Conservation (phyloP, 1,139 yeast genomes). For the Trichomonascaceae sp. region DNA sequence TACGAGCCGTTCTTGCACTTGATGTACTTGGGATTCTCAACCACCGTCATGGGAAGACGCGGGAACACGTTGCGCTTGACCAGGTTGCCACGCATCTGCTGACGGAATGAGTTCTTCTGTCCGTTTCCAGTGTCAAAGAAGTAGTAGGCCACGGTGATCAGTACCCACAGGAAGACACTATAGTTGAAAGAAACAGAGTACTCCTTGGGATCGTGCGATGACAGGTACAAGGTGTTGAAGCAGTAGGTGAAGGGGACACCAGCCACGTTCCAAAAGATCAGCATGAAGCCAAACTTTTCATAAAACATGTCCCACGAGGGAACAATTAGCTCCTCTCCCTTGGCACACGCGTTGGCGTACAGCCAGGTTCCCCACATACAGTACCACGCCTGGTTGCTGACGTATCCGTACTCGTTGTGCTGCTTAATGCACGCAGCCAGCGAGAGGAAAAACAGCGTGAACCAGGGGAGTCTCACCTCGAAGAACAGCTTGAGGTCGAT, state of each 20-base stretch:
- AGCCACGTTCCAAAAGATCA: conserved; percentile 96
- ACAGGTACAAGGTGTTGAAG: conserved; percentile 75
- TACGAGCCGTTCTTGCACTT: conserved; percentile 73
- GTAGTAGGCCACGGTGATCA: conserved; percentile 62
- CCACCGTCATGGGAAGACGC: conserved; percentile 69
- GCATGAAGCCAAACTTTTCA: conserved; percentile 96
- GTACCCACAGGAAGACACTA: conserved; percentile 41
- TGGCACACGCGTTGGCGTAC: conserved; percentile 93
- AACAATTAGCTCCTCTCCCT: conserved; percentile 93
- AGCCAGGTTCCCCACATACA: conserved; percentile 80
- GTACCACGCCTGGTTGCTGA: conserved; percentile 62
- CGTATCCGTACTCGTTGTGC: conserved; percentile 65
- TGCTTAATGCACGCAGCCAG: conserved; percentile 68
- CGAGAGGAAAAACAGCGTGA: conserved; percentile 66
- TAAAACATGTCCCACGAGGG: conserved; percentile 99
- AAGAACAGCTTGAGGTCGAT: conserved; percentile 93
- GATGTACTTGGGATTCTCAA: conserved; percentile 74
- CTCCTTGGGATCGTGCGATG: conserved; percentile 70
- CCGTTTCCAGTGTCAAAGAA: conserved; percentile 92
- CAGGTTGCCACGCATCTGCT: conserved; percentile 69
- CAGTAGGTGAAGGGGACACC: conserved; percentile 98
- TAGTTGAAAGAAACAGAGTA: conserved; percentile 58
- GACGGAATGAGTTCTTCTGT: conserved; percentile 90
- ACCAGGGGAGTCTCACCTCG: conserved; percentile 97
- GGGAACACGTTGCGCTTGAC: conserved; percentile 80